phyloP scores from a whole-genome alignment of 441 rosid species.

The Euphorbia schlechtendalii region DNA sequence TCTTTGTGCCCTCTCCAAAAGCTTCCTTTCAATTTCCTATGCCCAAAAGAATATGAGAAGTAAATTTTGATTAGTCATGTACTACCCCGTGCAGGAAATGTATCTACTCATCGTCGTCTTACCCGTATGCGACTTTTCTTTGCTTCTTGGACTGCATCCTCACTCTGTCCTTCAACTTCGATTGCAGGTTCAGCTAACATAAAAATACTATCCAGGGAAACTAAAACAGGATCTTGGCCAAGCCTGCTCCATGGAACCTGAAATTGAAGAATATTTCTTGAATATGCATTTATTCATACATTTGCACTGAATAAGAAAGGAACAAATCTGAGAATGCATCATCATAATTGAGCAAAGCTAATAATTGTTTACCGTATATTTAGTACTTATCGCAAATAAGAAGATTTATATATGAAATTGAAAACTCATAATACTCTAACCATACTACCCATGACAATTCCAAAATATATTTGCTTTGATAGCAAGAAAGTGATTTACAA shows the following conservation, averaged over 20 bases:
- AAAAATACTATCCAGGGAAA: constrained; percentile 81
- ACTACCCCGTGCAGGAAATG: constrained; percentile 2
- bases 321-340: neutral
- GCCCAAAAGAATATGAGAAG: constrained; percentile 19
- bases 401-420: no score
- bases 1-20: constrained; percentile 67
- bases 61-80: constrained; percentile 17
- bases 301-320: neutral
- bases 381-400: no score
- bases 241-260: constrained; percentile 99
- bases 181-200: constrained; percentile 92
- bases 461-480: no score
- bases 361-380: no score
- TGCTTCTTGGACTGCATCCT: constrained; percentile 91
- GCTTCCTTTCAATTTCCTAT: constrained; percentile 91
- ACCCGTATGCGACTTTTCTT: constrained; percentile 83
- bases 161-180: constrained; percentile 66
- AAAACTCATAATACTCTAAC: no score
- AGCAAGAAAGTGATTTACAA: no score
- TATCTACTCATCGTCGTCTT: constrained; percentile 30
- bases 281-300: constrained; percentile 4
- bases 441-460: no score
- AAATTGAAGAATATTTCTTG: constrained; percentile 16
- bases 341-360: neutral
- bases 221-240: constrained; percentile 97